Evolutionary conservation across 148 eudicot species (phyloP), one percentile per base, ranked within the genome.

Genomic region (Cornus florida): DNA sequence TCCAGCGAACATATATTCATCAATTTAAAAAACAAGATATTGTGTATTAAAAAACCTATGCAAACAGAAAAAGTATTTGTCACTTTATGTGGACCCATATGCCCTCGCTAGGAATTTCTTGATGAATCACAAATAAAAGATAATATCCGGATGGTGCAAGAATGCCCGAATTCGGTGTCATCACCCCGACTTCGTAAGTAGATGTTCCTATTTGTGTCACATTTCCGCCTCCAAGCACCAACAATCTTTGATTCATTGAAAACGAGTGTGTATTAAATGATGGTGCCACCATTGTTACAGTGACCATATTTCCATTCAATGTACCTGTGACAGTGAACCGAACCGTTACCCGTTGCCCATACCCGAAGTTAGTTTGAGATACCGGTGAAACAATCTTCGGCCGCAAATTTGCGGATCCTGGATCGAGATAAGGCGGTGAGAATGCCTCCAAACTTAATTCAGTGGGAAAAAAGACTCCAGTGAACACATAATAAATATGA

Each of bases 91-190:
- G 88, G 56, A 90, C 81, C 98, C 98, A 94, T 77, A 86, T 85
- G 5, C 94, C 96, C 56, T 72, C 43, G 64, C 95, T 88, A 6
- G 95, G 93, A 31, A 92, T 71, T 35, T 78, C 80, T 28, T 81
- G 74, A 64, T 90, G 87, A 68, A 92, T 91, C 81, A 92, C 88
- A 68, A 82, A 92, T 28, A 92, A 13, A 82, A 92, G 75, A 73
- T 92, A 92, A 59, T 75, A 88, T 1, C 93, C 95, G 1, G 95
- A 39, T 4, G 95, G 92, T 0, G 95, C 90, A n/a, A 90, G 23
- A 67, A 77, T 87, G 4, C 79, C 57, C 24, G 86, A 70, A 23
- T 33, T 69, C 10, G 94, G 94, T 43, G 78, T 35, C 4, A 11
- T 48, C 12, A 86, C 89, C 22, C 32, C 65, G n/a, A 84, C 69